A percentile compares a stretch with the other conserved stretches of the same genome.
Conservation (phyloP, 768 basidiomycete genomes). For the Leucocoprinus leucothites region DNA sequence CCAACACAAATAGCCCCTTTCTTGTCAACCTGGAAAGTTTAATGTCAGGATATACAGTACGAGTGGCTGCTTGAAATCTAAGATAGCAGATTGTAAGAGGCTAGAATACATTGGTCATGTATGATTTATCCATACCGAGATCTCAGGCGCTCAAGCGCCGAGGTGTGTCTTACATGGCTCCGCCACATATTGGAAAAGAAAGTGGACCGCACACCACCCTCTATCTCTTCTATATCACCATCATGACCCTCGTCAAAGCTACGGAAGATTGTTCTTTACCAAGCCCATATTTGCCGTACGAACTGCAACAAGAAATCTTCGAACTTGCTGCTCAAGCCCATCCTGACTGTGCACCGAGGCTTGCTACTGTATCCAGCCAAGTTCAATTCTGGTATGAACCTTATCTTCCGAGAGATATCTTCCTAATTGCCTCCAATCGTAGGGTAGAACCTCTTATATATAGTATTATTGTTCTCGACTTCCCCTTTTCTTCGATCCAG, state of each 20-base stretch:
- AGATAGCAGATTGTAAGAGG: too few species aligned
- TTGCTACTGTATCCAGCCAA: constrained; percentile 23
- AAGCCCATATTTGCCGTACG: constrained; percentile 26
- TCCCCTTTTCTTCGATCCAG: constrained; percentile 14
- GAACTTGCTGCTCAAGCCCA: constrained; percentile 25
- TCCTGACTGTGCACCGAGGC: constrained; percentile 22
- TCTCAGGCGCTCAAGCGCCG: background rate
- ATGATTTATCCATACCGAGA: background rate
- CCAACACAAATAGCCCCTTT: too few species aligned
- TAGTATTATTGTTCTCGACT: constrained; percentile 26
- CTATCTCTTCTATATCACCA: too few species aligned
- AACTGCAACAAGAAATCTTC: constrained; percentile 32
- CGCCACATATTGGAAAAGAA: background rate
- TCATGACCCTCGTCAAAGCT: too few species aligned
- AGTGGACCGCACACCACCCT: too few species aligned
- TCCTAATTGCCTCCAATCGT: background rate
- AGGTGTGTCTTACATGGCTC: background rate
- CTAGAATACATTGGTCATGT: too few species aligned
- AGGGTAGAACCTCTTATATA: constrained; percentile 33
- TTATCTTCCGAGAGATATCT: background rate
- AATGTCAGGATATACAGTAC: too few species aligned
- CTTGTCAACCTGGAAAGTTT: too few species aligned
- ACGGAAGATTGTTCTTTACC: too few species aligned
- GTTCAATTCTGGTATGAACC: constrained; percentile 23
- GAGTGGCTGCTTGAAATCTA: too few species aligned